Conservation (phyloP, 352 stramenopile species). For the Aphanomyces cochlioides region DNA sequence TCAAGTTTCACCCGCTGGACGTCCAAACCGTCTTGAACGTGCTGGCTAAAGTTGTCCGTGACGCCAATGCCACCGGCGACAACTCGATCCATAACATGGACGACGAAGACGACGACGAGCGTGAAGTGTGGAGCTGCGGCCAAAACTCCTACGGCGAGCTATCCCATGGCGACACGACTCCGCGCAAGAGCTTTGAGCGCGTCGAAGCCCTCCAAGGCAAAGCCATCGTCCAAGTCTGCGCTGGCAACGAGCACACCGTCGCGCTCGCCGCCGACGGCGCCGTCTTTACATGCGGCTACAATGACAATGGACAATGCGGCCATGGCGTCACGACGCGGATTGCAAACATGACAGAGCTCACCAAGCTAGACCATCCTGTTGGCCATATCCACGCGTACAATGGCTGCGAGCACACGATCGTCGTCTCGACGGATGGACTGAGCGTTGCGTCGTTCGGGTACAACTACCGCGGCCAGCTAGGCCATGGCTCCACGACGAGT, state of each 20-base stretch:
- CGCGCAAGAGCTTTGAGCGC: conserved; percentile 77
- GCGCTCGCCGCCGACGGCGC: conserved; percentile 66
- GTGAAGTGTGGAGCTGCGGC: conserved; percentile 91
- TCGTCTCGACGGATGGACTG: conserved; percentile 68
- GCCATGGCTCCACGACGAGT: conserved; percentile 84
- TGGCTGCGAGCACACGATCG: conserved; percentile 89
- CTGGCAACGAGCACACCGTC: conserved; percentile 92
- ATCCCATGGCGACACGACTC: conserved; percentile 84
- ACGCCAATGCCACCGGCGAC: background rate
- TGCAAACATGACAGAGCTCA: conserved; percentile 62
- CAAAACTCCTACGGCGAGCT: conserved; percentile 94
- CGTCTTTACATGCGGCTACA: conserved; percentile 89
- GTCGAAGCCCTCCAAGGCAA: conserved; percentile 72
- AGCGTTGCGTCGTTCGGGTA: conserved; percentile 84
- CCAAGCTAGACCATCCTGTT: conserved; percentile 50
- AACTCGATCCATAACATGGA: background rate
- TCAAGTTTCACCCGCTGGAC: conserved; percentile 44
- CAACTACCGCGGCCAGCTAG: conserved; percentile 92
- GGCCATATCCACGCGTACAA: conserved; percentile 90
- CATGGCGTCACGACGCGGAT: conserved; percentile 81
- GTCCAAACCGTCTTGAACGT: conserved; percentile 42
- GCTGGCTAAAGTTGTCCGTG: conserved; percentile 39
- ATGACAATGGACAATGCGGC: conserved; percentile 93
- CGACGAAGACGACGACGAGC: conserved; percentile 44
- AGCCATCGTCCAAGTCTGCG: conserved; percentile 72